A percentile compares a stretch with the other conserved stretches of the same genome.
Conservation (phyloP, 1,284 basidiomycete species). For the Inonotus obliquus region DNA sequence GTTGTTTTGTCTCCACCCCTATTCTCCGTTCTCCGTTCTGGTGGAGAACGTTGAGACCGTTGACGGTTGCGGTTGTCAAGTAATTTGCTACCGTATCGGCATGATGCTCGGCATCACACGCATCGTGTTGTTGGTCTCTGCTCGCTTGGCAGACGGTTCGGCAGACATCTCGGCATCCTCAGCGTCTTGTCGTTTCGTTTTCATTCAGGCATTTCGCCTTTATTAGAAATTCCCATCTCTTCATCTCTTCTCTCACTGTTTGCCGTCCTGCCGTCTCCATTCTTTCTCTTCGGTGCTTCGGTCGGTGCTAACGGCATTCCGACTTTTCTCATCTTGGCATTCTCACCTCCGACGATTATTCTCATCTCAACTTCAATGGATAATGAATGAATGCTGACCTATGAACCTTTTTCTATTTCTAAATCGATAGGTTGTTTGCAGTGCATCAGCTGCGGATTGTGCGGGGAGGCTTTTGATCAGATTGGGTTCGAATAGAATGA, state of each 20-base stretch:
- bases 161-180: not conserved
- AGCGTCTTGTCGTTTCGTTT: not conserved
- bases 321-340: not conserved
- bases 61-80: not conserved
- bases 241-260: not conserved
- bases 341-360: not conserved
- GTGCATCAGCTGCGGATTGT: constrained; percentile 51
- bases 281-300: not conserved
- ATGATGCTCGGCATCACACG: not conserved
- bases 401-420: not conserved
- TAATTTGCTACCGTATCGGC: not conserved
- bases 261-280: not conserved
- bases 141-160: not conserved
- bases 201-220: too few relatives aligned
- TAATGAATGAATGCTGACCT: not conserved
- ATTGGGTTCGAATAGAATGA: constrained; percentile 9
- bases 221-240: too few relatives aligned
- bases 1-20: not conserved
- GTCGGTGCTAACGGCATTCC: not conserved
- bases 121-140: not conserved
- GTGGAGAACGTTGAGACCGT: not conserved
- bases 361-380: not conserved
- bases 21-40: too few relatives aligned
- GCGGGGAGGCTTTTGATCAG: constrained; percentile 42
- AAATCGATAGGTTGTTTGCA: constrained; percentile 41